A percentile compares a stretch with the other conserved stretches of the same genome.
Conservation (phyloP, 345 rosid species). For the Populus tremula region DNA sequence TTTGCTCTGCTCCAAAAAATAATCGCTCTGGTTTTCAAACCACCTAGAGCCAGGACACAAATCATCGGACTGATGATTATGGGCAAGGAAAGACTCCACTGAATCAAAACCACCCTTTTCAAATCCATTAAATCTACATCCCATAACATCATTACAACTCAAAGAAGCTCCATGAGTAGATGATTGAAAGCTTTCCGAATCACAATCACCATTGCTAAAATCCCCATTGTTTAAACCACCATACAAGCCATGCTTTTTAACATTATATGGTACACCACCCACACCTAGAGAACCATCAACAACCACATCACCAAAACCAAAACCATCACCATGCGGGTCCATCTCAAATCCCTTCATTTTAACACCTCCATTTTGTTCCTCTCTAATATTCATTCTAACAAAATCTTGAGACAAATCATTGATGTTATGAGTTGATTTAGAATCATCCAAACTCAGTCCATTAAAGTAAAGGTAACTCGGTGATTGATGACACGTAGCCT, state of each 20-base stretch:
- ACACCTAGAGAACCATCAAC: conserved; percentile 23
- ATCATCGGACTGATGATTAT: conserved; percentile 20
- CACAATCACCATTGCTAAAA: conserved; percentile 22
- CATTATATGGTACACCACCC: conserved; percentile 11
- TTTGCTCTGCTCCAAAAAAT: conserved; percentile 30
- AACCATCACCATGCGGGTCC: conserved; percentile 30
- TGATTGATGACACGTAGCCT: conserved; percentile 13
- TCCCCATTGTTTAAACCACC: conserved; percentile 25
- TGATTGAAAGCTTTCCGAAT: conserved; percentile 26
- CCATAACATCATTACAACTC: conserved; percentile 24
- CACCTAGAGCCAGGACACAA: conserved; percentile 14
- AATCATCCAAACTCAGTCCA: conserved; percentile 33
- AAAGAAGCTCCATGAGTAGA: conserved; percentile 17
- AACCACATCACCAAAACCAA: conserved; percentile 15
- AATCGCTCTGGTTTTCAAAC: conserved; percentile 28
- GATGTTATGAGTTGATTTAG: conserved; percentile 20
- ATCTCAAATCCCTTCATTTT: conserved; percentile 34
- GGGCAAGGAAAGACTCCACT: conserved; percentile 28
- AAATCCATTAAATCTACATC: conserved; percentile 29
- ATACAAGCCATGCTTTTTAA: conserved; percentile 20
- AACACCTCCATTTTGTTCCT: conserved; percentile 23
- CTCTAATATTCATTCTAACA: conserved; percentile 41
- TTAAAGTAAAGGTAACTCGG: conserved; percentile 21
- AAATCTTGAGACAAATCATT: conserved; percentile 39
- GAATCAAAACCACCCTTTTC: conserved; percentile 19